phyloP scores from a whole-genome alignment of 257 asterid genomes.

The Cruciata laevipes region DNA sequence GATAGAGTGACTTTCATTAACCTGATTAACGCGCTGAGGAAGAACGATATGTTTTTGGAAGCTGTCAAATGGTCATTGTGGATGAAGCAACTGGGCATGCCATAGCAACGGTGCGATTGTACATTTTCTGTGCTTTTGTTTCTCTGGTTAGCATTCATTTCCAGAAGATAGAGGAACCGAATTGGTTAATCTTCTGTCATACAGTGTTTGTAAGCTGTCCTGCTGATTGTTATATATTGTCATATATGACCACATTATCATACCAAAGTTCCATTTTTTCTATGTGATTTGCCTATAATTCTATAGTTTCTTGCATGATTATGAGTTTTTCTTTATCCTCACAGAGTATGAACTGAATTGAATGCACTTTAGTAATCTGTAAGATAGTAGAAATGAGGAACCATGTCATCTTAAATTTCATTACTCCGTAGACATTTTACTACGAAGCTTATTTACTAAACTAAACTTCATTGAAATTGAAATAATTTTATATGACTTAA shows the following conservation, averaged over 20 bases:
- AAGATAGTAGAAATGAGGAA: no score
- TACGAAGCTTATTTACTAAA: no score
- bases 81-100: conserved; percentile 86
- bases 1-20: conserved; percentile 61
- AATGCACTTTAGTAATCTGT: no score
- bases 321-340: neutral
- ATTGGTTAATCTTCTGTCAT: no score
- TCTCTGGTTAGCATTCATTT: neutral
- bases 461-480: no score
- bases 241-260: neutral
- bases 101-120: conserved; percentile 16
- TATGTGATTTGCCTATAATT: neutral
- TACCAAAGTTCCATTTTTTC: no score
- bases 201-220: neutral
- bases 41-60: conserved; percentile 77
- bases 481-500: no score
- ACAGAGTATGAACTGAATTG: no score
- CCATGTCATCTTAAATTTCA: no score
- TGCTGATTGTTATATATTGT: neutral
- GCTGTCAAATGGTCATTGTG: conserved; percentile 99
- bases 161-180: neutral
- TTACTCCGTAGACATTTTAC: no score
- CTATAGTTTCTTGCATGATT: neutral
- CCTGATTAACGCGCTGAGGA: conserved; percentile 55
- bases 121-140: neutral